A percentile compares a stretch with the other conserved stretches of the same genome.
phyloP scores from a whole-genome alignment of 2,329 filamentous ascomycete genomes.

The Ophiocordyceps camponoti-floridani region DNA sequence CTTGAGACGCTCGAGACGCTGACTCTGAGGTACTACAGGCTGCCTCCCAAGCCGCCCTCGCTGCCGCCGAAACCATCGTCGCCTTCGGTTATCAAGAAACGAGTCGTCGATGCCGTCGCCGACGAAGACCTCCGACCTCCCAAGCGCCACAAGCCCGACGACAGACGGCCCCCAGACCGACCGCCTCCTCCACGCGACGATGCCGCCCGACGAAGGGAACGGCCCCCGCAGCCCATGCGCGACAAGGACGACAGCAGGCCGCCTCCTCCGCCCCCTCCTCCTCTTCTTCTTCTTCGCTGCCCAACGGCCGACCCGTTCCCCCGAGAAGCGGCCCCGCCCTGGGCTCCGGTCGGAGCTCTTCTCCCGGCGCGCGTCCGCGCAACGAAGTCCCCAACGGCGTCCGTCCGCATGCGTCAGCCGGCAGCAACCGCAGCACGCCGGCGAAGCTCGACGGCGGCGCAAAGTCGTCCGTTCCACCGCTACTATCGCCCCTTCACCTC shows the following conservation, averaged over 20 bases:
- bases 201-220: constrained; percentile 9
- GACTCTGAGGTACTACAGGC: constrained; percentile 7
- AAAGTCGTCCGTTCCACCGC: constrained; percentile 27
- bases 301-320: constrained; percentile 16
- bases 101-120: constrained; percentile 20
- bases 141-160: constrained; percentile 28
- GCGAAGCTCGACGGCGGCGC: constrained; percentile 18
- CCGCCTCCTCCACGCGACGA: constrained; percentile 17
- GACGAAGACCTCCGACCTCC: constrained; percentile 24
- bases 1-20: no score
- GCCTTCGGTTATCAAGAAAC: constrained; percentile 29
- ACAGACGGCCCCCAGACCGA: constrained; percentile 13
- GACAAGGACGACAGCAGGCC: constrained; percentile 12
- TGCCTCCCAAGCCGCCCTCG: constrained; percentile 18
- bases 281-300: constrained; percentile 13
- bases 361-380: constrained; percentile 20
- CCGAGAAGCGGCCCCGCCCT: constrained; percentile 11
- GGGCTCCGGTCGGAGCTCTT: constrained; percentile 10
- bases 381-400: constrained; percentile 24
- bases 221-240: constrained; percentile 5
- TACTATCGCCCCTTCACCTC: constrained; percentile 34
- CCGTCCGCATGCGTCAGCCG: constrained; percentile 11
- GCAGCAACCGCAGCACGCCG: constrained; percentile 17
- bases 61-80: constrained; percentile 19
- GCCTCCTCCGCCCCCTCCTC: no score